Base-by-base conservation (phyloP, 2,329 filamentous ascomycete genomes). In the Thermoascus crustaceus region DNA sequence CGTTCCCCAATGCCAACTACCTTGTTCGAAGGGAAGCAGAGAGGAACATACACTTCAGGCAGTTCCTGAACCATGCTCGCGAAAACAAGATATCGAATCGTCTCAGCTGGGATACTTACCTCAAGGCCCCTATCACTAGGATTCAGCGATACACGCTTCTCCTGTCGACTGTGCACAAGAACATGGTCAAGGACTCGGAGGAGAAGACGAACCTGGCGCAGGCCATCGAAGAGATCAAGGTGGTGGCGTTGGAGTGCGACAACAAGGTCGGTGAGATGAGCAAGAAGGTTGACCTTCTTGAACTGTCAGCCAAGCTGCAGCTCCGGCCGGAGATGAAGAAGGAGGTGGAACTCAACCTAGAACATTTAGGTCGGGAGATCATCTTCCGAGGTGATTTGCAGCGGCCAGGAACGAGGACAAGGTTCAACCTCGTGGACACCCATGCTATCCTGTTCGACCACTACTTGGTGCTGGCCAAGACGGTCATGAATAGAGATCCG, bases 371-470 rank as follows among this genome's bases (percentile, higher is more conserved):
- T 9, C 78, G 91, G 44, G 82, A 94, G 54, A 73, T 98, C 37
- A 82, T 98, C 42, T 82, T 82, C 59, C 78, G 88, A 49, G 91
- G 91, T 38, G 88, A 96, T 49, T 66, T 98, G 38, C 86, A 93
- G 57, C 75, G 91, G 43, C 82, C 87, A 67, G 87, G 89, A 37
- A 82, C 80, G 29, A 93, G 85, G 57, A 85, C 81, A 27, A 80
- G 87, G 38, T 91, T 96, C 55, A 82, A 81, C 44, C 94, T 89
- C 82, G 79, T 96, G 5, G 91, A 98, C 52, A 93, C 85, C 0
- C 87, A 95, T 56, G 87, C 85, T 2, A 74, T 98, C 30, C 72
- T 98, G 0, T 96, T 98, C 54, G 93, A 98, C 52, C 88, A 98
- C 61, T 98, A 95, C 58, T 73, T 98, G 23, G 88, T 98, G 21